Conservation (phyloP, 768 basidiomycete species). For the Termitomyces sp. region DNA sequence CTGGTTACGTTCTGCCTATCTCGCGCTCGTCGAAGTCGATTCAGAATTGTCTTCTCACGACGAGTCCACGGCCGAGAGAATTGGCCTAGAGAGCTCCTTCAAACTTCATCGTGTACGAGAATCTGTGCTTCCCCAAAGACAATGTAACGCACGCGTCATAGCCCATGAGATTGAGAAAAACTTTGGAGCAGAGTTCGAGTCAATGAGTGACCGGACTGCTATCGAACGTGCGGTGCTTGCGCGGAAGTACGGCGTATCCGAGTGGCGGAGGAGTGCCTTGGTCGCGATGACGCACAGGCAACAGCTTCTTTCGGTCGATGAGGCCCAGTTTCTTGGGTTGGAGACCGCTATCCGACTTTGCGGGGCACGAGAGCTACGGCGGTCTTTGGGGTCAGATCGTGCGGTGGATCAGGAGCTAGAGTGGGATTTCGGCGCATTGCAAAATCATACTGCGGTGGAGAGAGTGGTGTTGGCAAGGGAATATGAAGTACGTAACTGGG, state of each 20-base stretch:
- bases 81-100: constrained; percentile 4
- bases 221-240: constrained; percentile 3
- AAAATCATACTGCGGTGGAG: not conserved
- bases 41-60: not conserved
- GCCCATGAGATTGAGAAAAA: not conserved
- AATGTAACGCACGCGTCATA: not conserved
- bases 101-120: constrained; percentile 7
- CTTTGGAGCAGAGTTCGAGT: not conserved
- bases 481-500: constrained; percentile 4
- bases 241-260: not conserved
- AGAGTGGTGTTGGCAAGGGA: constrained; percentile 3
- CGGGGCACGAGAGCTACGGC: not conserved
- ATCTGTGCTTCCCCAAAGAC: not conserved
- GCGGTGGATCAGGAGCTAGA: not conserved
- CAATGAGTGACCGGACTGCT: not conserved
- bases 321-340: constrained; percentile 4
- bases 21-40: not conserved
- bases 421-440: not conserved
- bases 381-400: not conserved
- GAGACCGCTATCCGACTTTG: constrained; percentile 8
- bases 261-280: constrained; percentile 8
- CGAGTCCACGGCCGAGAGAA: not conserved
- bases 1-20: constrained; percentile 10
- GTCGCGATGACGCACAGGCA: not conserved
- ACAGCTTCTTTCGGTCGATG: not conserved